Conservation (phyloP, 371 early-diverging fungal species). For the Mucor plumbeus region DNA sequence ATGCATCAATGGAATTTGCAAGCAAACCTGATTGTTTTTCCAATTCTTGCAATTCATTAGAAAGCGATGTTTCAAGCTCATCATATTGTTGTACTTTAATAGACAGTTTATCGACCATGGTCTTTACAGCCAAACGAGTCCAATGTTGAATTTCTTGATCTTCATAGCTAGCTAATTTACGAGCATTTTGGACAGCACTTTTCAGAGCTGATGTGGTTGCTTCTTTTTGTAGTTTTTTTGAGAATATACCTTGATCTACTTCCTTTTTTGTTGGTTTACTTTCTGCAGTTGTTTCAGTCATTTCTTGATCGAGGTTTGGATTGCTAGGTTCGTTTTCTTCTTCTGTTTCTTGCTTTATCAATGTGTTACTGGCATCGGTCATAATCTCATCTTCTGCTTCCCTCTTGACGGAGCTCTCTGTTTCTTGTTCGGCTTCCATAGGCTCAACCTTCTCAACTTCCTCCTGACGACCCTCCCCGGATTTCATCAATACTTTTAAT, state of each 20-base stretch:
- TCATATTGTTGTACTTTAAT: constrained; percentile 92
- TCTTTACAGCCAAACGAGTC: constrained; percentile 79
- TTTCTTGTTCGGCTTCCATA: background rate
- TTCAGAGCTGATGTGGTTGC: constrained; percentile 63
- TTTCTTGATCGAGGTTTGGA: background rate
- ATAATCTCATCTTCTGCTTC: background rate
- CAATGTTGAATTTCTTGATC: constrained; percentile 83
- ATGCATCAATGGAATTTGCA: constrained; percentile 40
- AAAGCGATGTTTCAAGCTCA: constrained; percentile 84
- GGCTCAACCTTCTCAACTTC: background rate
- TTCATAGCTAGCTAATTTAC: constrained; percentile 71
- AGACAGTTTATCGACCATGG: constrained; percentile 83
- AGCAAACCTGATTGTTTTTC: constrained; percentile 72
- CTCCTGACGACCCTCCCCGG: constrained; percentile 17
- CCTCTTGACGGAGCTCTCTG: background rate
- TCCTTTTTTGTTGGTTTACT: background rate
- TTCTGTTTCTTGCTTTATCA: background rate
- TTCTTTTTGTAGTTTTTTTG: constrained; percentile 48
- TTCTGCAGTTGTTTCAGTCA: background rate
- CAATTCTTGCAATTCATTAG: constrained; percentile 82
- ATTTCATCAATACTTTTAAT: constrained; percentile 35
- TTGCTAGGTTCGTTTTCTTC: background rate
- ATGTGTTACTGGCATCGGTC: background rate
- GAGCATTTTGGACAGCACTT: constrained; percentile 66
- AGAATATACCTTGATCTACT: constrained; percentile 20